Evolutionary conservation across 2,329 filamentous ascomycete genomes (phyloP).

Genomic region (Periconia macrospinosa): DNA sequence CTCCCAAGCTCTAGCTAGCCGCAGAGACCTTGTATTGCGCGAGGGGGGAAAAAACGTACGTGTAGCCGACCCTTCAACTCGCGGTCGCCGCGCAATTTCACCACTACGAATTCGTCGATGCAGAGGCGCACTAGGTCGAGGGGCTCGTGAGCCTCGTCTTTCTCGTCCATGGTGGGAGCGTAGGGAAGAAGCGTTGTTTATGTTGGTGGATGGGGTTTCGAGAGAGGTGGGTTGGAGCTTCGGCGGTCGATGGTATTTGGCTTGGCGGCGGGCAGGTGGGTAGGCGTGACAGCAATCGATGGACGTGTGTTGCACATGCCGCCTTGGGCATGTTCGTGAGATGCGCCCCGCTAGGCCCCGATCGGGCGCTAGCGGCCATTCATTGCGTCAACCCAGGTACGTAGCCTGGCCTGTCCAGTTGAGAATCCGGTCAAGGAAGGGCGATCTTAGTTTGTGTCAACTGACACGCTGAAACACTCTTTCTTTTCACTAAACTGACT

Average conservation of each 20-base stretch:
- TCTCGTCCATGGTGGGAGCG: constrained; percentile 72
- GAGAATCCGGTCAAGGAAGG: constrained; percentile 3
- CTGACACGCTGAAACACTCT: background rate
- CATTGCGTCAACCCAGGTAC: constrained; percentile 16
- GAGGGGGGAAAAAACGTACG: constrained; percentile 53
- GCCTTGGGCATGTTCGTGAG: background rate
- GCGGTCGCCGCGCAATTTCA: constrained; percentile 93
- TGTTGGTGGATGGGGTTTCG: constrained; percentile 1
- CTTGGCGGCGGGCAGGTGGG: constrained; percentile 15
- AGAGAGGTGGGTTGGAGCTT: constrained; percentile 10
- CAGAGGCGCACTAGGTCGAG: constrained; percentile 94
- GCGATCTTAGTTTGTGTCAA: background rate
- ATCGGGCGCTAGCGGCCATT: constrained; percentile 6
- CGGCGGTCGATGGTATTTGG: constrained; percentile 13
- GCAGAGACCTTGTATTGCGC: too few species aligned
- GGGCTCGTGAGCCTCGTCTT: constrained; percentile 79
- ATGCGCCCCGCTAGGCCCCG: constrained; percentile 6
- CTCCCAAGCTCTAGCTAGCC: too few species aligned
- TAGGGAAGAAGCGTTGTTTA: background rate
- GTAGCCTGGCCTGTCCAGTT: constrained; percentile 4
- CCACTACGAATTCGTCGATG: constrained; percentile 93
- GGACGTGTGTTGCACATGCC: constrained; percentile 1
- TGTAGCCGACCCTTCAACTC: constrained; percentile 95
- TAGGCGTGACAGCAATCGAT: constrained; percentile 1
- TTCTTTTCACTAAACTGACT: background rate